phyloP scores from a whole-genome alignment of 2,329 filamentous ascomycete genomes.

The Xylaria sp. region DNA sequence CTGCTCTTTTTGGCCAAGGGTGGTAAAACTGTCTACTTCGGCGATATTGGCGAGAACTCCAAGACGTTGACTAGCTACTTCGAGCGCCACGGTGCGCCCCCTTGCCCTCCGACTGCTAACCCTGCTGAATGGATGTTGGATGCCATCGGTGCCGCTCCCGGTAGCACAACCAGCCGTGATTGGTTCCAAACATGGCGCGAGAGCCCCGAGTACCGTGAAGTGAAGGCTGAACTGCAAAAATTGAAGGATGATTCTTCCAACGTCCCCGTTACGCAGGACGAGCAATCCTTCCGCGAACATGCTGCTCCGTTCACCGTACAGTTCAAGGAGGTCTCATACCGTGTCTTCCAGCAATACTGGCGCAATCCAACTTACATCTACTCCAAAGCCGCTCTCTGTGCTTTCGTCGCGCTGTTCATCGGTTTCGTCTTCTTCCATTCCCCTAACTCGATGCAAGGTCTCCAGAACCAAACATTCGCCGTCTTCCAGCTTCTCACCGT shows the following conservation, averaged over 20 bases:
- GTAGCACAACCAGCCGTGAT: constrained; percentile 70
- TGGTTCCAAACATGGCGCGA: constrained; percentile 69
- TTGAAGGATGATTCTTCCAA: constrained; percentile 63
- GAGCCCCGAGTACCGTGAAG: constrained; percentile 56
- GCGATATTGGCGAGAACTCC: constrained; percentile 79
- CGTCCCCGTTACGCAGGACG: constrained; percentile 48
- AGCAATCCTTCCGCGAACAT: constrained; percentile 75
- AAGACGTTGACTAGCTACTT: constrained; percentile 78
- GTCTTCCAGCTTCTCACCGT: constrained; percentile 87
- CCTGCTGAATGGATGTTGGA: constrained; percentile 84
- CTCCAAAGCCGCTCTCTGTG: constrained; percentile 77
- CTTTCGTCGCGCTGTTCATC: constrained; percentile 76
- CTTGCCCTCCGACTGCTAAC: constrained; percentile 76
- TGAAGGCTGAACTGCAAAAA: constrained; percentile 67
- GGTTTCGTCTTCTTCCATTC: constrained; percentile 83
- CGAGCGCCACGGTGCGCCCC: constrained; percentile 73
- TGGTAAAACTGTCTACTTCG: constrained; percentile 84
- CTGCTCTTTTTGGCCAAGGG: constrained; percentile 81
- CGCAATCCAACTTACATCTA: constrained; percentile 90
- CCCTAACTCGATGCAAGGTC: constrained; percentile 76
- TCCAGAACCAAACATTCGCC: constrained; percentile 88
- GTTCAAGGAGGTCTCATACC: constrained; percentile 72
- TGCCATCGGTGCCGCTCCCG: constrained; percentile 71
- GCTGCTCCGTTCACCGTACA: constrained; percentile 79
- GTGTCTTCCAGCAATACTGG: constrained; percentile 94